These are phyloP conservation scores for Paspalum notatum DNA, from an alignment of 176 grass and related monocot genomes.

Conservation along the genomic window DNA sequence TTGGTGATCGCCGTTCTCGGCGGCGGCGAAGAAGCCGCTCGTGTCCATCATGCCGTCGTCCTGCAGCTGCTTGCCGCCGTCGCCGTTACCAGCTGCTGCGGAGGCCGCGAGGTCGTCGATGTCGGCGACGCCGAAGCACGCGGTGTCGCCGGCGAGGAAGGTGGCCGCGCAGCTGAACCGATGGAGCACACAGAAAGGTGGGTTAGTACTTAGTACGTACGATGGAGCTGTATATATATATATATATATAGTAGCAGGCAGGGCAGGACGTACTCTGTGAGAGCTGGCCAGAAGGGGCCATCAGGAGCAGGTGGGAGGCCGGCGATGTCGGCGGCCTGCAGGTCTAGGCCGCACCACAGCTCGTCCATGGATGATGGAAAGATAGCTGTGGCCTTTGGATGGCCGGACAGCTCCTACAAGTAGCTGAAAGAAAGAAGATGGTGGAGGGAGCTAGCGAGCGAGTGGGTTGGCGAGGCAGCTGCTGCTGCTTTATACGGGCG, in stretches of 20 bases:
- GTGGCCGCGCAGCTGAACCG: conserved; percentile 18
- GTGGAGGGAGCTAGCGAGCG: too few relatives aligned
- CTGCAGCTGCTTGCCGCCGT: background rate
- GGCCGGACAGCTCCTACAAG: too few relatives aligned
- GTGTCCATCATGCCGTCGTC: conserved; percentile 30
- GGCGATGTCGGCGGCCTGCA: conserved; percentile 25
- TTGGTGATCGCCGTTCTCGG: background rate
- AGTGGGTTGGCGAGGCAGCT: too few relatives aligned
- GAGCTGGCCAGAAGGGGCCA: conserved; percentile 43
- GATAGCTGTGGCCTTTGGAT: too few relatives aligned
- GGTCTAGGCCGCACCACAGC: conserved; percentile 49
- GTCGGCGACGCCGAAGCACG: conserved; percentile 31
- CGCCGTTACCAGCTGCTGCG: background rate
- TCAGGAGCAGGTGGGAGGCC: conserved; percentile 6
- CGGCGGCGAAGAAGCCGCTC: conserved; percentile 4
- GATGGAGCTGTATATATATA: too few relatives aligned
- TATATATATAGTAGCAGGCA: too few relatives aligned
- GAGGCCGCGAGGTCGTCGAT: conserved; percentile 11
- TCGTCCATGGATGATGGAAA: conserved; percentile 29
- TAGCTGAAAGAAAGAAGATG: background rate
- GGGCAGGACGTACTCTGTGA: conserved; percentile 47
- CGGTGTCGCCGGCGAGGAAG: conserved; percentile 30
- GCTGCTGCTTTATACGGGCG: too few relatives aligned
- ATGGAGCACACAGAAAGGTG: too few relatives aligned
- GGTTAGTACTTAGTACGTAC: too few relatives aligned